Percentiles rank a stretch among this genome's conserved stretches.
These are phyloP conservation scores for Neurospora africana DNA, from an alignment of 495 filamentous ascomycete genomes.

Conservation along the genomic window DNA sequence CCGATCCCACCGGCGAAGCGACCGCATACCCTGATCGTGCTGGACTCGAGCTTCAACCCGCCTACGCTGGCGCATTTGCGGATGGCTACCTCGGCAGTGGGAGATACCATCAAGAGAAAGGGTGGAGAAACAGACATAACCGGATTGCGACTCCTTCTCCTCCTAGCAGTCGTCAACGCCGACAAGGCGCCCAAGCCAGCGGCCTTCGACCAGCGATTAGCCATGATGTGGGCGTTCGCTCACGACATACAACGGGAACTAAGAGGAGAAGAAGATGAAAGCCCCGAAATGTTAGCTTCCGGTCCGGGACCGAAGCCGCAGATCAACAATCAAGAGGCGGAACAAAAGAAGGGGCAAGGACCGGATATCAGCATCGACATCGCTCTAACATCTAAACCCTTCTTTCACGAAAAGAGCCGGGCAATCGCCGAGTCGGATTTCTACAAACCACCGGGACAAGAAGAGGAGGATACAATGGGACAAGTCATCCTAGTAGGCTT, in stretches of 20 bases:
- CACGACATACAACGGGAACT: slow-evolving; percentile 39
- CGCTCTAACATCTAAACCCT: slow-evolving; percentile 68
- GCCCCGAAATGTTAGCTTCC: neutral
- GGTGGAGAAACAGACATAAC: neutral
- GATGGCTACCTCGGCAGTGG: slow-evolving; percentile 61
- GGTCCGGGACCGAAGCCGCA: neutral
- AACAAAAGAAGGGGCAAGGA: slow-evolving; percentile 6
- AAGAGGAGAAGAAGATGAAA: neutral
- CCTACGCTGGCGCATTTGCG: slow-evolving; percentile 73
- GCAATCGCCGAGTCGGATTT: slow-evolving; percentile 47
- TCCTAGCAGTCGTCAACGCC: slow-evolving; percentile 85
- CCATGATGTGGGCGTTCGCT: slow-evolving; percentile 80
- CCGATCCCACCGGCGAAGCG: slow-evolving; percentile 13
- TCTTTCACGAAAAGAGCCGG: slow-evolving; percentile 75
- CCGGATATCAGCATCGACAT: slow-evolving; percentile 52
- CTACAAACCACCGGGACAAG: slow-evolving; percentile 28
- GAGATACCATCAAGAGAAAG: slow-evolving; percentile 19
- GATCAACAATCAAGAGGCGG: neutral
- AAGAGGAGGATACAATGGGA: slow-evolving; percentile 22
- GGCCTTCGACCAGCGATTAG: slow-evolving; percentile 66
- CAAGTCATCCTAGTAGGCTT: slow-evolving; percentile 79
- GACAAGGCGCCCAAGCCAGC: slow-evolving; percentile 85
- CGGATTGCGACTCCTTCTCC: slow-evolving; percentile 54
- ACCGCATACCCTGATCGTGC: slow-evolving; percentile 52
- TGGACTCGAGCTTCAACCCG: slow-evolving; percentile 95